Evolutionary conservation across 2,329 filamentous ascomycete genomes (phyloP).

Genomic region (Epichloe glyceriae): DNA sequence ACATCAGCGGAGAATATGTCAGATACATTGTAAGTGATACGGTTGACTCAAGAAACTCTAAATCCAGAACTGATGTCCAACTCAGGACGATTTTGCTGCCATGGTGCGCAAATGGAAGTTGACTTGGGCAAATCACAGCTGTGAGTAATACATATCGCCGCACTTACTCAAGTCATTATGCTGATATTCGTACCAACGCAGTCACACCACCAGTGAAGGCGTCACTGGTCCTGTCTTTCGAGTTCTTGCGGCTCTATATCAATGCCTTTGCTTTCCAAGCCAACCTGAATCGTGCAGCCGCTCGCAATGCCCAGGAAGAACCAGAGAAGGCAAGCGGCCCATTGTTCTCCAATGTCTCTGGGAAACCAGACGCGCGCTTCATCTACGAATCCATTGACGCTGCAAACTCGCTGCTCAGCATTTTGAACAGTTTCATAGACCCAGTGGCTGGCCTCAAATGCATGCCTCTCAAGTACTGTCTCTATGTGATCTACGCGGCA

Average conservation of each 20-base stretch:
- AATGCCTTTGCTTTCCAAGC: conserved; percentile 68
- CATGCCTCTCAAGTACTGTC: conserved; percentile 51
- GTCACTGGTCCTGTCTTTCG: conserved; percentile 55
- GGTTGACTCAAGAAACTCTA: background rate
- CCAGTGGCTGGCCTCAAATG: conserved; percentile 45
- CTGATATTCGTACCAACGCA: conserved; percentile 11
- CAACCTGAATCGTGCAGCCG: conserved; percentile 39
- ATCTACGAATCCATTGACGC: conserved; percentile 55
- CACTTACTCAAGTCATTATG: background rate
- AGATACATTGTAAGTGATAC: conserved; percentile 43
- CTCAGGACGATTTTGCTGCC: conserved; percentile 51
- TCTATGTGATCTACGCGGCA: conserved; percentile 50
- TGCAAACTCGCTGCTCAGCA: conserved; percentile 46
- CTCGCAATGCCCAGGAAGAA: conserved; percentile 19
- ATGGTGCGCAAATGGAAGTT: conserved; percentile 60
- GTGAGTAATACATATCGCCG: conserved; percentile 23
- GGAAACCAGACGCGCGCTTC: conserved; percentile 49
- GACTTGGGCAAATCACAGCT: conserved; percentile 53
- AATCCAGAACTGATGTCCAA: background rate
- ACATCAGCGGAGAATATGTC: conserved; percentile 59
- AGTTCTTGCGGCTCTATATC: conserved; percentile 60
- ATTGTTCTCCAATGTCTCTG: conserved; percentile 40
- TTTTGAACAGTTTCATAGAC: conserved; percentile 46
- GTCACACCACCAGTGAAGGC: conserved; percentile 53
- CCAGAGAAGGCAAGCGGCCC: conserved; percentile 23